Evolutionary conservation across 1,284 basidiomycete species (phyloP).

Genomic region (Ganoderma sinense): DNA sequence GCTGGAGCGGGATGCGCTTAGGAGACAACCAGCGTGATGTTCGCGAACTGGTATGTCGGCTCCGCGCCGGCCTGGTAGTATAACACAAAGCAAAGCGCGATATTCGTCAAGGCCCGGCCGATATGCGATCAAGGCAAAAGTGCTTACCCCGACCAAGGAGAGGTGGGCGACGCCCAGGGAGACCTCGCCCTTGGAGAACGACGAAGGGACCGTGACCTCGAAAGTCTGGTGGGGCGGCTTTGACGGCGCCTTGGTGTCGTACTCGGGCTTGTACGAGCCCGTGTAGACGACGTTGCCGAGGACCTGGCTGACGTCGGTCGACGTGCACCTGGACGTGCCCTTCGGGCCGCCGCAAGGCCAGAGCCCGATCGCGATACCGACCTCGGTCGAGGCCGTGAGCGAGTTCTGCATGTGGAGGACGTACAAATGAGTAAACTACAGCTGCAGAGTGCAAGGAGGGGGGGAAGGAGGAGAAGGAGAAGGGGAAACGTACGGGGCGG

Average conservation of each 20-base stretch:
- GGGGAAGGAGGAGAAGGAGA: too few species aligned
- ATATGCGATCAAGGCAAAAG: too few species aligned
- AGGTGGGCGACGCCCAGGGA: conserved; percentile 52
- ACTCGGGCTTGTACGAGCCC: conserved; percentile 51
- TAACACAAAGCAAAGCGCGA: too few species aligned
- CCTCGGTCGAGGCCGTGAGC: conserved; percentile 47
- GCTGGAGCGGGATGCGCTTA: too few species aligned
- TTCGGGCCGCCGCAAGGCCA: conserved; percentile 41
- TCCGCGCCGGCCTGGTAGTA: conserved; percentile 21
- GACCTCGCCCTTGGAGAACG: conserved; percentile 40
- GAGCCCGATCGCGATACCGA: conserved; percentile 52
- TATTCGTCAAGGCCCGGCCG: too few species aligned
- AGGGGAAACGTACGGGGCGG: conserved; percentile 48
- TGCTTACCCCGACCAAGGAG: conserved; percentile 54
- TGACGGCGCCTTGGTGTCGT: conserved; percentile 25
- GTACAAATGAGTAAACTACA: too few species aligned
- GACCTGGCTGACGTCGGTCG: conserved; percentile 39
- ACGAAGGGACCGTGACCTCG: conserved; percentile 50
- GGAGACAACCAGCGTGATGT: conserved; percentile 25
- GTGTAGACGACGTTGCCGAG: conserved; percentile 54
- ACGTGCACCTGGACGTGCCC: conserved; percentile 31
- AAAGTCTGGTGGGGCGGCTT: conserved; percentile 60
- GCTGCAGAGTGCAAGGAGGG: background rate
- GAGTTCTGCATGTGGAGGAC: too few species aligned
- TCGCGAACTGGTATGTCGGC: conserved; percentile 29